A percentile compares a stretch with the other conserved stretches of the same genome.
Evolutionary conservation across 768 basidiomycete species (phyloP).

Genomic region (Tricholoma bakamatsutake): DNA sequence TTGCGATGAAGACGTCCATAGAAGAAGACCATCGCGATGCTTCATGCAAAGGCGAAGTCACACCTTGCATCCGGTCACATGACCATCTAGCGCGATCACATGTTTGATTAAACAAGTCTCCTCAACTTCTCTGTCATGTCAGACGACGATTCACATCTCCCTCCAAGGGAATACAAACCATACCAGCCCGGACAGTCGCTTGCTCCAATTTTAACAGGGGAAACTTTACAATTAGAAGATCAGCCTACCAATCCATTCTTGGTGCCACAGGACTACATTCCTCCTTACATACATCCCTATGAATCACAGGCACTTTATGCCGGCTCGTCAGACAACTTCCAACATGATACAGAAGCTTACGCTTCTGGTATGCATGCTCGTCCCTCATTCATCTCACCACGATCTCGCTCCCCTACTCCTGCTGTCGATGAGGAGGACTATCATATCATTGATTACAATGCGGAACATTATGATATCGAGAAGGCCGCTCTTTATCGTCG

Average conservation of each 20-base stretch:
- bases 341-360: slow-evolving; percentile 62
- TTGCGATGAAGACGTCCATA: slow-evolving; percentile 39
- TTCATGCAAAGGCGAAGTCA: neutral
- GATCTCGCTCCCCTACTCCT: slow-evolving; percentile 75
- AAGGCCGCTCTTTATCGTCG: slow-evolving; percentile 27
- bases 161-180: slow-evolving; percentile 27
- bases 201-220: slow-evolving; percentile 58
- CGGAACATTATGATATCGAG: slow-evolving; percentile 37
- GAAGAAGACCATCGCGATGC: slow-evolving; percentile 10
- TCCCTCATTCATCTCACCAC: slow-evolving; percentile 41
- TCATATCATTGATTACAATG: slow-evolving; percentile 48
- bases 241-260: slow-evolving; percentile 22
- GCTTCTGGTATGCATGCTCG: slow-evolving; percentile 55
- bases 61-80: neutral
- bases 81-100: neutral
- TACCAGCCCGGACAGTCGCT: slow-evolving; percentile 61
- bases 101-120: slow-evolving; percentile 3
- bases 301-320: slow-evolving; percentile 27
- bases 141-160: too few relatives aligned
- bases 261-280: slow-evolving; percentile 24
- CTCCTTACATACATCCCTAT: slow-evolving; percentile 27
- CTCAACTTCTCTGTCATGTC: too few relatives aligned
- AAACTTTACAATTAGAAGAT: slow-evolving; percentile 52
- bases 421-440: slow-evolving; percentile 72
- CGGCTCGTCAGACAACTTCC: slow-evolving; percentile 50